A percentile compares a stretch with the other conserved stretches of the same genome.
These are phyloP conservation scores for Dacryopinax spathularia DNA, from an alignment of 768 basidiomycete species.

Conservation along the genomic window DNA sequence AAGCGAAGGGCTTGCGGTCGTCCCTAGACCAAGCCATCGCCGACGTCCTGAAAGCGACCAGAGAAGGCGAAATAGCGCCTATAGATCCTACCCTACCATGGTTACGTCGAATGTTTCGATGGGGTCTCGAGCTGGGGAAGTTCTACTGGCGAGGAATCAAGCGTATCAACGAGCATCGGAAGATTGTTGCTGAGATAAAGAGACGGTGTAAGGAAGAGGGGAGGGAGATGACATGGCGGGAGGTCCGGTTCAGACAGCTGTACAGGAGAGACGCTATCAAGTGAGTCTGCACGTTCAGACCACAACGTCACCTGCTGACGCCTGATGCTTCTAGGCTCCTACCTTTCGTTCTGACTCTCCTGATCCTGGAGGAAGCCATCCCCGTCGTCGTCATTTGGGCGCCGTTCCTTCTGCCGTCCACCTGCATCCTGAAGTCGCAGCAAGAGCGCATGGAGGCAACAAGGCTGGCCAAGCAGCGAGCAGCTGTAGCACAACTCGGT, in stretches of 20 bases:
- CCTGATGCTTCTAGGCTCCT: conserved; percentile 37
- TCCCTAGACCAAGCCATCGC: background rate
- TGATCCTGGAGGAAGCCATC: conserved; percentile 65
- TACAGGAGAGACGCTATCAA: conserved; percentile 57
- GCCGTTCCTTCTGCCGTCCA: conserved; percentile 75
- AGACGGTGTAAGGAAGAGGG: conserved; percentile 48
- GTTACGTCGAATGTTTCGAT: conserved; percentile 6
- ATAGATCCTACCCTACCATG: background rate
- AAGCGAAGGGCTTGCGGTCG: background rate
- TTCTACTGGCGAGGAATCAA: conserved; percentile 71
- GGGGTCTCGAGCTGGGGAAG: conserved; percentile 47
- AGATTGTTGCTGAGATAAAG: conserved; percentile 39
- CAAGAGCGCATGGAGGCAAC: conserved; percentile 44
- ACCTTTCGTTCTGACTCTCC: conserved; percentile 60
- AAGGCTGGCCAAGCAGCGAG: background rate
- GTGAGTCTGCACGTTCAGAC: conserved; percentile 28
- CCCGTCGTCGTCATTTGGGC: conserved; percentile 74
- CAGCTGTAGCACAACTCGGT: background rate
- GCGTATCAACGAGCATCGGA: conserved; percentile 42
- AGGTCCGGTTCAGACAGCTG: conserved; percentile 52
- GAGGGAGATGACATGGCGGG: conserved; percentile 46
- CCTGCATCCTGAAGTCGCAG: conserved; percentile 73
- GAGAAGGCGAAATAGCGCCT: background rate
- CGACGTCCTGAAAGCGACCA: background rate
- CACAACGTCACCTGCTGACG: background rate